Evolutionary conservation across 305 asterid genomes (phyloP), one percentile per base, ranked within the genome.

Genomic region (Stenogyne calaminthoides): DNA sequence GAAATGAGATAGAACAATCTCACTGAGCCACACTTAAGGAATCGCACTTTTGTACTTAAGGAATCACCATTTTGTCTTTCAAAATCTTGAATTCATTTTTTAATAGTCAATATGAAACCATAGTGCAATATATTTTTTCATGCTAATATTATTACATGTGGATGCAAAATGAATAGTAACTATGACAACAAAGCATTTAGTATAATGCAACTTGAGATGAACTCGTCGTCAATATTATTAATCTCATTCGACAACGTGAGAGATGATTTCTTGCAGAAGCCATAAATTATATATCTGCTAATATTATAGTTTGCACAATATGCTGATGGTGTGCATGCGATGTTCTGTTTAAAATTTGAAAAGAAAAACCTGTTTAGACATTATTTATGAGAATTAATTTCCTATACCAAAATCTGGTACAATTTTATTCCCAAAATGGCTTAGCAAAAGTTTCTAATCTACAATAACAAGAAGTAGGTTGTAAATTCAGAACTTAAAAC

Each of bases 171-270:
- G 73, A 61, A 54, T 56, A 55, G 64, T 14, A 55, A 29, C 19
- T 65, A 75, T 29, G 69, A 49, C 68, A 69, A 62, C 29, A 68
- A 54, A 44, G 73, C 59, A 70, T 29, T 42, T 27, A 58, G 69
- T 40, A 39, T 42, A 67, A 37, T 14, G 61, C 44, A 76, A 67
- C 11, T 47, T 68, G 47, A 47, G 68, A 70, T 74, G 39, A 74
- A 66, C 29, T 40, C 15, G 36, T 5, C 1, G 56, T 39, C 12
- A 52, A 73, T 36, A 19, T 63, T 32, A 58, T 27, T 62, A 64
- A 75, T 47, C 47, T 22, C 16, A 61, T 69, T 55, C 27, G 34
- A 16, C 29, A 44, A 44, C 65, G 3, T 11, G 9, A 37, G 37
- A n/a, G 32, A 29, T 29, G 22, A 42, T 39, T 44, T 7, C 16